Evolutionary conservation across 306 rosid species (phyloP).

Genomic region (Fragaria iinumae): DNA sequence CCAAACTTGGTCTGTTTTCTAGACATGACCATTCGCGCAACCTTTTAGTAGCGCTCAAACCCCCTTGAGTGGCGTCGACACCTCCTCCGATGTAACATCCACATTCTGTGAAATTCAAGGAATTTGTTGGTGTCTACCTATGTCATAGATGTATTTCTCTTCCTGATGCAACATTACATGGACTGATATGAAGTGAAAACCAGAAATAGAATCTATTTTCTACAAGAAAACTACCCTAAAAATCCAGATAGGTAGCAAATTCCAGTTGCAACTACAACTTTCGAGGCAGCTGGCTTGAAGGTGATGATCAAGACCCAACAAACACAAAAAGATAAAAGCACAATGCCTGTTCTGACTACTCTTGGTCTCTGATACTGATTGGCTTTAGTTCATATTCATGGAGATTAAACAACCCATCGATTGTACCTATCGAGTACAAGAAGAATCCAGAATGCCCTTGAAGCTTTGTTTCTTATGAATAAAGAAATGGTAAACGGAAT

Average conservation of each 20-base stretch:
- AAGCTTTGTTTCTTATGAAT: conserved; percentile 15
- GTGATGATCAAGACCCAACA: not conserved
- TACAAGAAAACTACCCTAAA: not conserved
- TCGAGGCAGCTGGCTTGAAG: not conserved
- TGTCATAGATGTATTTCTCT: not conserved
- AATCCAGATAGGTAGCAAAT: not conserved
- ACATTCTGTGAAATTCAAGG: not conserved
- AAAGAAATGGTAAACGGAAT: not conserved
- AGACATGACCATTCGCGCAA: not conserved
- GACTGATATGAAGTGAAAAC: not conserved
- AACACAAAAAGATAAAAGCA: not conserved
- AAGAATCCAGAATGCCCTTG: conserved; percentile 23
- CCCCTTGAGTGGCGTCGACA: not conserved
- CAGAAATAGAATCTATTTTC: not conserved
- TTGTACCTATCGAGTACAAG: not conserved
- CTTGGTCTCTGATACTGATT: conserved; percentile 6
- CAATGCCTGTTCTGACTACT: not conserved
- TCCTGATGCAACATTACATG: not conserved
- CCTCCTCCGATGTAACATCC: not conserved
- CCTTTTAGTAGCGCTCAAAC: no score
- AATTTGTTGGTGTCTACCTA: not conserved
- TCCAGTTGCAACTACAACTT: not conserved
- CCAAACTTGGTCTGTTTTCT: not conserved
- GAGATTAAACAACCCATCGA: not conserved
- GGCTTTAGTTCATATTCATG: not conserved